Conservation (phyloP, 2,329 filamentous ascomycete genomes). For the Curvularia eragrostidis region DNA sequence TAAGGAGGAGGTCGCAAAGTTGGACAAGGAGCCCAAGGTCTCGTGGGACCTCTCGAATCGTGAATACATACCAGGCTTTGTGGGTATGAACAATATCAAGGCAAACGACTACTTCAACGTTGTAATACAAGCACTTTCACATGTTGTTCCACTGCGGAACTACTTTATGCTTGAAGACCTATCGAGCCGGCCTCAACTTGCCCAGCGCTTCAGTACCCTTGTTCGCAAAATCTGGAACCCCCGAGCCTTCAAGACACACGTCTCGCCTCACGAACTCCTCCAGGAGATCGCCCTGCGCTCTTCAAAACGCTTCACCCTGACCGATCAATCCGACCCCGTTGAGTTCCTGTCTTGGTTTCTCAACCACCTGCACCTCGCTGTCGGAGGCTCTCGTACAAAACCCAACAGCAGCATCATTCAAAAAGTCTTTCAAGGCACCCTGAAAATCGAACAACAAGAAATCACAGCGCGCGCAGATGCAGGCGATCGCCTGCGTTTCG, state of each 20-base stretch:
- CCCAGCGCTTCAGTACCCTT: constrained; percentile 84
- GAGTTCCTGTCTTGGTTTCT: constrained; percentile 98
- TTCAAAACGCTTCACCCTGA: constrained; percentile 90
- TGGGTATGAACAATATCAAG: constrained; percentile 99
- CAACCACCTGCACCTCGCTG: constrained; percentile 89
- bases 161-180: constrained; percentile 90
- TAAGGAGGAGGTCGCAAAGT: constrained; percentile 76
- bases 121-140: constrained; percentile 86
- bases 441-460: constrained; percentile 91
- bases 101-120: constrained; percentile 99
- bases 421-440: constrained; percentile 87
- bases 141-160: constrained; percentile 88
- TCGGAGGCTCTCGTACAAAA: constrained; percentile 88
- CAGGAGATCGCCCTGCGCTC: constrained; percentile 92
- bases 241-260: constrained; percentile 92
- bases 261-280: constrained; percentile 94
- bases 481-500: constrained; percentile 87
- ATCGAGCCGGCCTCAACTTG: constrained; percentile 75
- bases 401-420: constrained; percentile 87
- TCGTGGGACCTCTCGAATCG: constrained; percentile 82
- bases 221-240: constrained; percentile 99
- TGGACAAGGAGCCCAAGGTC: constrained; percentile 71
- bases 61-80: constrained; percentile 90
- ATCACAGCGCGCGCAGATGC: constrained; percentile 91
- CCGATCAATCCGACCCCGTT: constrained; percentile 89